Evolutionary conservation across 2,329 filamentous ascomycete genomes (phyloP).

Genomic region (Aspergillus luchuensis): DNA sequence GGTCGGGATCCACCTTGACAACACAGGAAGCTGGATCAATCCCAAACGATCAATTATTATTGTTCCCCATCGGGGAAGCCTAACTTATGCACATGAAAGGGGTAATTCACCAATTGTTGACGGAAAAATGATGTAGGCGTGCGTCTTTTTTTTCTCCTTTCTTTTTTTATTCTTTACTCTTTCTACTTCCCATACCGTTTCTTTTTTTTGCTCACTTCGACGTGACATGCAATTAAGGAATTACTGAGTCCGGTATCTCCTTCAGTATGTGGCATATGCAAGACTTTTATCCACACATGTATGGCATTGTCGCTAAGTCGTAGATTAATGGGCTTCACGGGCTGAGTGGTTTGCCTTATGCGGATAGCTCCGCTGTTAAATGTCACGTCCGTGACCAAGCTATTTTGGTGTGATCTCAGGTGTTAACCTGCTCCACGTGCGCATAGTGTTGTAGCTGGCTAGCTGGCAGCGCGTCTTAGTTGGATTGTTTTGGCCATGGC

Average conservation of each 20-base stretch:
- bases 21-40: conserved; percentile 14
- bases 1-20: conserved; percentile 17
- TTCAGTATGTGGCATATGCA: background rate
- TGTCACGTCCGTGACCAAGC: conserved; percentile 18
- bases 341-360: background rate
- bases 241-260: background rate
- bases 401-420: conserved; percentile 22
- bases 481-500: conserved; percentile 7
- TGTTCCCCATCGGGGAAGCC: conserved; percentile 9
- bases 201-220: background rate
- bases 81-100: conserved; percentile 22
- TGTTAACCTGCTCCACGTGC: conserved; percentile 21
- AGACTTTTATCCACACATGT: background rate
- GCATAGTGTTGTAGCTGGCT: conserved; percentile 1
- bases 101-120: conserved; percentile 9
- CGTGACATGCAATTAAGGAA: background rate
- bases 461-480: conserved; percentile 3
- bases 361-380: background rate
- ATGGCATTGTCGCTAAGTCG: conserved; percentile 3
- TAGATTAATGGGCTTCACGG: background rate
- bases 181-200: background rate
- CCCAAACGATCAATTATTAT: conserved; percentile 10
- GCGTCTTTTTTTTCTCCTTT: conserved; percentile 3
- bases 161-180: too few species aligned
- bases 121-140: conserved; percentile 3